These are phyloP conservation scores for Paradendryphiella salina DNA, from an alignment of 2,329 filamentous ascomycete species.

Conservation along the genomic window DNA sequence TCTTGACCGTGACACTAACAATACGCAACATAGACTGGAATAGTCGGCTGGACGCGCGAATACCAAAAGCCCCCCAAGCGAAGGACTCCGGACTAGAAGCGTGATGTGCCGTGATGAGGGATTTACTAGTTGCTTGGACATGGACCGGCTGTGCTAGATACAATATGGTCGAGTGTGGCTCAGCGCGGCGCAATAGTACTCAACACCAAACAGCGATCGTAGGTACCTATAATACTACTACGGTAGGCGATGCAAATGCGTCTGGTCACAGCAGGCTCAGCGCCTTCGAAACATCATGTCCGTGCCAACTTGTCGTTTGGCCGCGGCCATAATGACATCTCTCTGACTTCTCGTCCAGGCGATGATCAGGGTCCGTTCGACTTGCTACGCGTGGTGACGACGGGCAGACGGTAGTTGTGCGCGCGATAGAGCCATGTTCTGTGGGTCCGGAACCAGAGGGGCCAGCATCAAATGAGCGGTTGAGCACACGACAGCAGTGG, in stretches of 20 bases:
- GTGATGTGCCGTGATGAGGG: slow-evolving; percentile 10
- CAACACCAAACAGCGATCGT: slow-evolving; percentile 15
- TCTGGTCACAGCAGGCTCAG: slow-evolving; percentile 16
- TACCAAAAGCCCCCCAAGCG: background rate
- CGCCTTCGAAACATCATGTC: slow-evolving; percentile 22
- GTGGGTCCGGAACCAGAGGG: slow-evolving; percentile 11
- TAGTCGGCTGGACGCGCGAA: slow-evolving; percentile 10
- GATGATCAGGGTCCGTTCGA: background rate
- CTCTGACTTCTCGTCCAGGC: background rate
- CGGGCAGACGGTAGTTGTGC: slow-evolving; percentile 16
- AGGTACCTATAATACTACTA: slow-evolving; percentile 11
- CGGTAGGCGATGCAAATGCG: slow-evolving; percentile 14
- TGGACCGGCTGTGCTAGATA: slow-evolving; percentile 5
- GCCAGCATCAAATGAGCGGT: background rate
- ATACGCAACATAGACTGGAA: slow-evolving; percentile 27
- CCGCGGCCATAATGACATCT: slow-evolving; percentile 5
- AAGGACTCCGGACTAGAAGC: background rate
- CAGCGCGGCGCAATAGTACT: slow-evolving; percentile 13
- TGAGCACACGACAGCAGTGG: background rate
- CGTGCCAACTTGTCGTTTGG: slow-evolving; percentile 13
- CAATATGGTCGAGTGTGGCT: slow-evolving; percentile 13
- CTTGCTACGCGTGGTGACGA: slow-evolving; percentile 16
- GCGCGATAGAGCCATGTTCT: background rate
- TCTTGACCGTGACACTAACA: slow-evolving; percentile 15
- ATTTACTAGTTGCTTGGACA: slow-evolving; percentile 20